Percentiles rank a stretch among this genome's conserved stretches.
phyloP scores from a whole-genome alignment of 192 early-diverging fungal species.

The Mortierella hygrophila region DNA sequence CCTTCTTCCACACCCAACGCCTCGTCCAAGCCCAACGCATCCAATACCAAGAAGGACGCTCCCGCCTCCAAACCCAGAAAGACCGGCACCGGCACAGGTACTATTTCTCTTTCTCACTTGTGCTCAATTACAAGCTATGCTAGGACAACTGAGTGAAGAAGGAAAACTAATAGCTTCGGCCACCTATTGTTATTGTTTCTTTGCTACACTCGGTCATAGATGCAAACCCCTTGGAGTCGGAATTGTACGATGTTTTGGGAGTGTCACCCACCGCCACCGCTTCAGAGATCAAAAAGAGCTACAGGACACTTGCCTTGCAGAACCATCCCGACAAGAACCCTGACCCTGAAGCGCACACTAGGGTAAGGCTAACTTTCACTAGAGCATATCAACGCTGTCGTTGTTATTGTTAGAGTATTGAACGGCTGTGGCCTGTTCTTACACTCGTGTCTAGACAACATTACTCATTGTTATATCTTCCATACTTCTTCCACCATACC shows the following conservation, averaged over 20 bases:
- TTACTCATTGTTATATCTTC: neutral
- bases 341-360: slow-evolving; percentile 78
- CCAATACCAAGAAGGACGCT: slow-evolving; percentile 24
- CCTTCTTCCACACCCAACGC: slow-evolving; percentile 16
- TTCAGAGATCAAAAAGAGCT: slow-evolving; percentile 93
- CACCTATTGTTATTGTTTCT: neutral
- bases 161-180: neutral
- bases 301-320: slow-evolving; percentile 84
- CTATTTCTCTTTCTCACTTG: neutral
- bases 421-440: neutral
- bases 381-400: neutral
- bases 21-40: slow-evolving; percentile 16
- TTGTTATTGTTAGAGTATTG: neutral
- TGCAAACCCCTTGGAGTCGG: slow-evolving; percentile 82
- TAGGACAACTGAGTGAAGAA: neutral
- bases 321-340: slow-evolving; percentile 94
- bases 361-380: slow-evolving; percentile 51
- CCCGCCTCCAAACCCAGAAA: slow-evolving; percentile 30
- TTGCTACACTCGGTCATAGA: slow-evolving; percentile 52
- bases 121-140: too few species aligned
- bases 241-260: slow-evolving; percentile 92
- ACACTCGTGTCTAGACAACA: neutral
- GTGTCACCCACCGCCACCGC: slow-evolving; percentile 81
- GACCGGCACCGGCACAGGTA: slow-evolving; percentile 45
- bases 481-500: neutral